A percentile compares a stretch with the other conserved stretches of the same genome.
Evolutionary conservation across 1,139 yeast genomes (phyloP).

Genomic region (Sugiyamaella xylanicola): DNA sequence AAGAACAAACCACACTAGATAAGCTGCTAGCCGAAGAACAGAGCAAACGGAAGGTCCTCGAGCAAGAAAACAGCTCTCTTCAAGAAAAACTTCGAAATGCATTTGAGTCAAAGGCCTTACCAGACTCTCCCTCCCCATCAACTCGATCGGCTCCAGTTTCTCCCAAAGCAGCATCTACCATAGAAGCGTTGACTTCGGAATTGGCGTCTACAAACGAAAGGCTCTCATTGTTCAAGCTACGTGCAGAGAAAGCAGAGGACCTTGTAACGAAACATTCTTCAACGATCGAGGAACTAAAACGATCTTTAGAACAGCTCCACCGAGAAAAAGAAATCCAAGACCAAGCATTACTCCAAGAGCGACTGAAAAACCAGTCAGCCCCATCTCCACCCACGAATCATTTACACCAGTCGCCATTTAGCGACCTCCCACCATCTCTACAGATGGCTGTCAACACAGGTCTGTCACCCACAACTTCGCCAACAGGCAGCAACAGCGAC

Average conservation of each 20-base stretch:
- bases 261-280: constrained; percentile 26
- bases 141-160: background rate
- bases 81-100: constrained; percentile 15
- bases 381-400: background rate
- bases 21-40: constrained; percentile 17
- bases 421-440: background rate
- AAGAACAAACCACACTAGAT: constrained; percentile 12
- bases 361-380: constrained; percentile 7
- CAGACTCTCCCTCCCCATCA: background rate
- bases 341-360: constrained; percentile 8
- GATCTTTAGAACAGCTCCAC: constrained; percentile 24
- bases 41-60: constrained; percentile 13
- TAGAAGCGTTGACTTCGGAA: constrained; percentile 20
- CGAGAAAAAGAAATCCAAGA: constrained; percentile 7
- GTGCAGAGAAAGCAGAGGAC: constrained; percentile 31
- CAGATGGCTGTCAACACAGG: constrained; percentile 7
- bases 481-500: background rate
- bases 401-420: constrained; percentile 5
- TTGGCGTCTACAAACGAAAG: constrained; percentile 19
- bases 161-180: background rate
- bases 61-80: constrained; percentile 16
- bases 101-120: background rate
- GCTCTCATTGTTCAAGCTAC: constrained; percentile 26
- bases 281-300: constrained; percentile 29
- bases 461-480: constrained; percentile 3